A percentile compares a stretch with the other conserved stretches of the same genome.
Evolutionary conservation across 768 basidiomycete genomes (phyloP).

Genomic region (Lactifluus echinatus): DNA sequence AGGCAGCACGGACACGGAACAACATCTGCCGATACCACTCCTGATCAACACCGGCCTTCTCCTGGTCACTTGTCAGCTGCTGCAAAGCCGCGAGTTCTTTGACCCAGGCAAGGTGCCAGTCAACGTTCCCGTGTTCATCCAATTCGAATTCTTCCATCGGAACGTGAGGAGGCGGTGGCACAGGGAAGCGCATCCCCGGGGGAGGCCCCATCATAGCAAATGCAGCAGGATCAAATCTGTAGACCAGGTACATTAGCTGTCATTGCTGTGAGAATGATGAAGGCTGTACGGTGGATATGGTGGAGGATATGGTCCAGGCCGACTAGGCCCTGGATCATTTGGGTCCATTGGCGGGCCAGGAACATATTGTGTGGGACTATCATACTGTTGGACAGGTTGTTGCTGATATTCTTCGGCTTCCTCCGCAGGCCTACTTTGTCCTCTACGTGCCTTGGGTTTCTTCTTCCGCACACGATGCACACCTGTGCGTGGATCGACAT

Average conservation of each 20-base stretch:
- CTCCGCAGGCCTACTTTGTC: slow-evolving; percentile 23
- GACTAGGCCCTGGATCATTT: slow-evolving; percentile 53
- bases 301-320: slow-evolving; percentile 47
- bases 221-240: slow-evolving; percentile 61
- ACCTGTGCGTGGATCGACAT: slow-evolving; percentile 81
- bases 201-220: slow-evolving; percentile 46
- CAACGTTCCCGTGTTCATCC: slow-evolving; percentile 71
- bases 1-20: slow-evolving; percentile 61
- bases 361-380: slow-evolving; percentile 52
- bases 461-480: slow-evolving; percentile 86
- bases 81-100: slow-evolving; percentile 73
- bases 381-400: slow-evolving; percentile 39
- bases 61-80: slow-evolving; percentile 71
- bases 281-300: slow-evolving; percentile 51
- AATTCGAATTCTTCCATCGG: slow-evolving; percentile 60
- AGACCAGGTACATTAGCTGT: slow-evolving; percentile 1
- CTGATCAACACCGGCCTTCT: slow-evolving; percentile 69
- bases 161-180: slow-evolving; percentile 50
- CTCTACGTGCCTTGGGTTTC: slow-evolving; percentile 59
- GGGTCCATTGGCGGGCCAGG: slow-evolving; percentile 45
- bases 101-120: slow-evolving; percentile 73
- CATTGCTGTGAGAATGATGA: background rate
- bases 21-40: slow-evolving; percentile 88
- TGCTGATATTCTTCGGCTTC: slow-evolving; percentile 58
- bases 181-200: slow-evolving; percentile 54